Base-by-base conservation (phyloP, 2,329 filamentous ascomycete genomes). In the Colletotrichum siamense region DNA sequence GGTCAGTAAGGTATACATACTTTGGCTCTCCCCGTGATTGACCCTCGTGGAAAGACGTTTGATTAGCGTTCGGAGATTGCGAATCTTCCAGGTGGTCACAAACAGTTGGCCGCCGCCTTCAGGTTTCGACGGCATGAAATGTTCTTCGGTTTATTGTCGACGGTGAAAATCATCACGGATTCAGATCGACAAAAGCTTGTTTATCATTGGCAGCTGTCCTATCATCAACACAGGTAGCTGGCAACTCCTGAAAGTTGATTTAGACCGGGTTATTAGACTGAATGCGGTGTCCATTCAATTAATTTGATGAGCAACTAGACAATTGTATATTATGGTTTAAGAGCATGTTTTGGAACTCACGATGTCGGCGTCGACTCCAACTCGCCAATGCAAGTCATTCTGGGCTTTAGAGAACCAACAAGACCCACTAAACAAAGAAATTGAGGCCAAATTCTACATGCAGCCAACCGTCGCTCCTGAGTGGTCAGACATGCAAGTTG, bases 281-380 rank as follows among this genome's bases (percentile, higher is more conserved):
- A 6, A 12, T 6, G 8, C 5, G 18, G 39, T n/a, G 3, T 6
- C 6, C 1, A 6, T n/a, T 44, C 39, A 44, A 44, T 44, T 12
- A 3, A 44, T 44, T 12, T n/a, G 18, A 44, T 44, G 39, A 44
- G 39, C 39, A 44, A 12, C 9, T n/a, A 44, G 9, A 44, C 3
- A 6, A 44, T 10, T 44, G 39, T n/a, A 9, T 6, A 1, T 10
- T 10, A n/a, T n/a, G 39, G 12, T n/a, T 10, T 6, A 0, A n/a
- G 3, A 7, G 9, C 18, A 44, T 44, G 6, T 3, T n/a, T 44
- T 12, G 39, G 3, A n/a, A 18, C 18, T 4, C 5, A 44, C 5
- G 9, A 44, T n/a, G 18, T 44, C 18, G 9, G 18, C 39, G 39
- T 44, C 18, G 9, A 44, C 39, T n/a, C 3, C 39, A 44, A 12